Base-by-base conservation (phyloP, 257 asterid genomes). In the Solanum tarijense region DNA sequence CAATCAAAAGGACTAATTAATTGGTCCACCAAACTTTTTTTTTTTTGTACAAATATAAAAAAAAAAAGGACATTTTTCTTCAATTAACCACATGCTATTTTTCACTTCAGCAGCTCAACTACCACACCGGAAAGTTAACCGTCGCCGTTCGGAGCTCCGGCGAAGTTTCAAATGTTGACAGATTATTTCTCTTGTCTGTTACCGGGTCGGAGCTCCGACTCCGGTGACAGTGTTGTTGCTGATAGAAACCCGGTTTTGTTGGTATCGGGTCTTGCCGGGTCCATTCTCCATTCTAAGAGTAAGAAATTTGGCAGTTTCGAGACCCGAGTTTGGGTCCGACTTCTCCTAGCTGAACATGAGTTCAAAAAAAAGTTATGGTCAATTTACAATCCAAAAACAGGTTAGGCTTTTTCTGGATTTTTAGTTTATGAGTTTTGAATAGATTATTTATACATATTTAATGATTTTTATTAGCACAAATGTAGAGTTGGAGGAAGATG, bases 261-360 rank as follows among this genome's bases (percentile, higher is more conserved):
- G 52, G 95, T 96, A 5, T 90, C 98, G 72, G 98, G 99, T 65
- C 72, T 95, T 5, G 97, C 89, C 66, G 99, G 99, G n/a, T 92
- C 99, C 27, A 93, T 96, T 35, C 98, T 96, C 38, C 87, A 94
- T 87, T 94, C 97, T 11, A 96, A 88, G 95, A 93, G 84, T 81
- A 96, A 93, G 94, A 93, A 88, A 48, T n/a, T 18, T 32, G 89
- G 88, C 74, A 94, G 98, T 86, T 91, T 48, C 29, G 92, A 93
- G 84, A 94, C 95, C 88, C 97, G 98, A 89, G 98, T 95, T 8
- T 96, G 99, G 99, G 98, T 96, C 66, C 93, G 99, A 86, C 68
- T 96, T 35, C 90, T 95, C 41, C 90, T 95, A 32, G 98, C 99
- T 89, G 95, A 96, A 87, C 89, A 89, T 89, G 98, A 94, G 94